Base-by-base conservation (phyloP, 116 monocot genomes). In the Trichopus zeylanicus region DNA sequence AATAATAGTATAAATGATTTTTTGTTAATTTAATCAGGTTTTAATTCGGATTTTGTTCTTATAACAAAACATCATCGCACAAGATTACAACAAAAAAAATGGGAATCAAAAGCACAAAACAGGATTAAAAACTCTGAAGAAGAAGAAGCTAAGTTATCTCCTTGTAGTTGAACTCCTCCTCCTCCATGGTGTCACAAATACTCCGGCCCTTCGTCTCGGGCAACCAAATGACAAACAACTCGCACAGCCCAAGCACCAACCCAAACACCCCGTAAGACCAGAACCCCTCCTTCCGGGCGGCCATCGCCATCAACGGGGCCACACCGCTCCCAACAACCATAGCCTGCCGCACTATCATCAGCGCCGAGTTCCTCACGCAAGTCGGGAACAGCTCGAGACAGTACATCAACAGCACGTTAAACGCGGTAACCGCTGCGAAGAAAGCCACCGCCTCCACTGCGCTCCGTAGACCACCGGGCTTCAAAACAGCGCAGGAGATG, bases 201-300 rank as follows among this genome's bases (percentile, higher is more conserved):
- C 51, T 56, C 6, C 55, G 46, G 18, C 85, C 88, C 48, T 74
- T 81, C 5, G 88, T 93, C 73, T 93, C 88, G 60, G 81, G 81
- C 70, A 93, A 61, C 21, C 60, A 75, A 4, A 55, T 65, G 0
- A 70, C 74, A 29, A 80, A 78, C 64, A 88, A 22, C 25, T 85
- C 85, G 16, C 66, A 79, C 34, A 72, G 85, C 0, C 66, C 70
- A 2, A 93, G 80, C 35, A 66, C 57, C n/a, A 88, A 8, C 20
- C 93, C 93, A 38, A 93, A 88, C 60, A 93, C 85, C 4, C 85
- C 88, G 30, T 82, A 85, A 1, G 88, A 80, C 70, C 70, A 15
- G 16, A 75, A 67, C 48, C 65, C 69, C 31, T 49, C 38, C 34
- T 71, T 75, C 48, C 74, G 31, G 33, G 70, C 85, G 6, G 61